Conservation (phyloP, 495 filamentous ascomycete genomes). For the Trichoderma gamsii region DNA sequence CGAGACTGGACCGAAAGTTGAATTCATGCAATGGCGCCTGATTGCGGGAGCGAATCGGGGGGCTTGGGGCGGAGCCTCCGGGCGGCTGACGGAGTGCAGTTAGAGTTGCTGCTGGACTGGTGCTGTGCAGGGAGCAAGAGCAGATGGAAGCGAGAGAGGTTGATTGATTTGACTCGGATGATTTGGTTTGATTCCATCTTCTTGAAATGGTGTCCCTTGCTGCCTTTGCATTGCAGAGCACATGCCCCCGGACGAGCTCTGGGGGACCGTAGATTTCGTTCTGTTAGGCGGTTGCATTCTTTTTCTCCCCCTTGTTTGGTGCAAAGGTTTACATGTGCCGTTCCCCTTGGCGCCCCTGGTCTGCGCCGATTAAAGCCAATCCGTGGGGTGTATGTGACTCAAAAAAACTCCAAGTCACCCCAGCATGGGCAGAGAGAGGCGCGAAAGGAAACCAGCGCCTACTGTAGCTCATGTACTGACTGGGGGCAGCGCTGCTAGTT, state of each 20-base stretch:
- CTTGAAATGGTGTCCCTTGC: too few relatives aligned
- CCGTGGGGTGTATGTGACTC: neutral
- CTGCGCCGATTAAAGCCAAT: neutral
- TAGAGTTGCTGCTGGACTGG: neutral
- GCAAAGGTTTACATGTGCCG: neutral
- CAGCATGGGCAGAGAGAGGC: neutral
- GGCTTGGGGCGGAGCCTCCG: constrained; percentile 2
- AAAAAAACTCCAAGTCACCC: neutral
- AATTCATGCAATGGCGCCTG: constrained; percentile 11
- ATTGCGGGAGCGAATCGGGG: constrained; percentile 12
- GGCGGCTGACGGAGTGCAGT: neutral
- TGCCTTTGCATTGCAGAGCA: too few relatives aligned
- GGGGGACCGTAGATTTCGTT: too few relatives aligned
- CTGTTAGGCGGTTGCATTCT: too few relatives aligned
- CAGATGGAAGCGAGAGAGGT: neutral
- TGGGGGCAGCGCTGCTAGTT: neutral
- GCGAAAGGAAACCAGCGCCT: neutral
- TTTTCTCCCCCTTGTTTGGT: neutral
- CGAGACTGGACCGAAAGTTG: too few relatives aligned
- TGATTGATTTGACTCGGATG: neutral
- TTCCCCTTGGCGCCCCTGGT: neutral
- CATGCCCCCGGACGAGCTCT: too few relatives aligned
- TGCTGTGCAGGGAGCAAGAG: neutral
- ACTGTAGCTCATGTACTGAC: too few relatives aligned
- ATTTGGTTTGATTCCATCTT: too few relatives aligned